Conservation (phyloP, 2,329 filamentous ascomycete genomes). For the Xylaria sp. region DNA sequence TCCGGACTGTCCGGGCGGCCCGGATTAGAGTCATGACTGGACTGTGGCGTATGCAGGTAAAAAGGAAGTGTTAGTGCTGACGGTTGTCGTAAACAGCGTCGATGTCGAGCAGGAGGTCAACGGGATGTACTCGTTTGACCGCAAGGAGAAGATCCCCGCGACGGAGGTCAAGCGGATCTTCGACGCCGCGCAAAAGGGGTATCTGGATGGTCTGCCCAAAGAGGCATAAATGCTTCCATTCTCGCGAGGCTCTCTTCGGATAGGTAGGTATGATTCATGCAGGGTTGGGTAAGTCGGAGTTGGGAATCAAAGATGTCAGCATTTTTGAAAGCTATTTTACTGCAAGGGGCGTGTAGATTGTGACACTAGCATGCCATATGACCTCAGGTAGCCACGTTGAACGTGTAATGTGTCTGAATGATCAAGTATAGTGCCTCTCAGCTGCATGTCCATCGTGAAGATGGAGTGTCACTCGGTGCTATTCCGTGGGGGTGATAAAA, state of each 20-base stretch:
- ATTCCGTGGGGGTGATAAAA: not conserved
- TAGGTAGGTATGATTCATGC: too few relatives aligned
- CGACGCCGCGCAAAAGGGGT: slow-evolving; percentile 52
- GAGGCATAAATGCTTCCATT: not conserved
- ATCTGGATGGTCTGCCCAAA: slow-evolving; percentile 40
- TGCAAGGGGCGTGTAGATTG: not conserved
- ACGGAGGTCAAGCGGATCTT: slow-evolving; percentile 60
- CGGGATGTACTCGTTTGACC: slow-evolving; percentile 65
- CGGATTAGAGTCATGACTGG: too few relatives aligned
- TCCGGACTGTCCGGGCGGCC: too few relatives aligned
- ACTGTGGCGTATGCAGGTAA: too few relatives aligned
- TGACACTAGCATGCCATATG: not conserved
- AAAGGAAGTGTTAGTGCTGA: slow-evolving; percentile 4
- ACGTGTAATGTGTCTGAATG: not conserved
- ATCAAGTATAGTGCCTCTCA: not conserved
- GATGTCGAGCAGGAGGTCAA: slow-evolving; percentile 72
- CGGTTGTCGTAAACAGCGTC: slow-evolving; percentile 36
- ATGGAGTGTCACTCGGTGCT: not conserved
- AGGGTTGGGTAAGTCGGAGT: not conserved
- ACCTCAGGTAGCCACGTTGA: not conserved
- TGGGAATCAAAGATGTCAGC: not conserved
- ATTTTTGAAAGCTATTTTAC: not conserved
- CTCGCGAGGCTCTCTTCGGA: not conserved
- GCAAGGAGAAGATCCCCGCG: slow-evolving; percentile 62
- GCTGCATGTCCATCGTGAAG: not conserved